A percentile compares a stretch with the other conserved stretches of the same genome.
phyloP scores from a whole-genome alignment of 2,329 filamentous ascomycete species.

The Epichloe sylvatica region DNA sequence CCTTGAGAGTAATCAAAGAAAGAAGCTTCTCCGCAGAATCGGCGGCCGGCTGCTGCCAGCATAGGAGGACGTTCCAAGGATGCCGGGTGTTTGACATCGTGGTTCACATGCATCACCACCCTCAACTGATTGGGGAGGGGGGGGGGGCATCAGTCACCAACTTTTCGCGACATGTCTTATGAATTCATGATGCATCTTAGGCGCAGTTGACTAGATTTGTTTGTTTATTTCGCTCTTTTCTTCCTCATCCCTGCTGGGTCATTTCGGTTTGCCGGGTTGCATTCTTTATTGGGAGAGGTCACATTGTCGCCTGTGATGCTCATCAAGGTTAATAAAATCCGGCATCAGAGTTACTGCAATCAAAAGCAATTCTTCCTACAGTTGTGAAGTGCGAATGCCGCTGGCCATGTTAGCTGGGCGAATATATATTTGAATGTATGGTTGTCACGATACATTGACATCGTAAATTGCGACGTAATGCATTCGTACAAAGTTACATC shows the following conservation, averaged over 20 bases:
- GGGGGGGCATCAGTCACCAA: neutral
- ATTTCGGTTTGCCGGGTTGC: neutral
- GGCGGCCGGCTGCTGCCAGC: conserved; percentile 17
- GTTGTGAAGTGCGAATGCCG: neutral
- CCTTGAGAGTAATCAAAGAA: conserved; percentile 20
- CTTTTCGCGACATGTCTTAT: neutral
- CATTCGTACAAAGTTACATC: neutral
- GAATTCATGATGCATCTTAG: conserved; percentile 6
- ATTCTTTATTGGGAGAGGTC: neutral
- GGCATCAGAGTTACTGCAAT: neutral
- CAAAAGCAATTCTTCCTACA: neutral
- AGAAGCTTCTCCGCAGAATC: conserved; percentile 28
- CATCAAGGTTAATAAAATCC: neutral
- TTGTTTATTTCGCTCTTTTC: neutral
- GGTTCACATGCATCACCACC: neutral
- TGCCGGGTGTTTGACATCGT: neutral
- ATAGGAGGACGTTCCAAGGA: neutral
- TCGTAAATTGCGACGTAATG: neutral
- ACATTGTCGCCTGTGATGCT: neutral
- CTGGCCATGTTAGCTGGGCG: neutral
- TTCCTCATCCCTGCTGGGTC: neutral
- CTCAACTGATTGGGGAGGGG: neutral
- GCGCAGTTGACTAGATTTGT: conserved; percentile 5
- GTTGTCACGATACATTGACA: too few species aligned
- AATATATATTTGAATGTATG: too few species aligned